Conservation (phyloP, 2,329 filamentous ascomycete species). For the Aspergillus versicolor region DNA sequence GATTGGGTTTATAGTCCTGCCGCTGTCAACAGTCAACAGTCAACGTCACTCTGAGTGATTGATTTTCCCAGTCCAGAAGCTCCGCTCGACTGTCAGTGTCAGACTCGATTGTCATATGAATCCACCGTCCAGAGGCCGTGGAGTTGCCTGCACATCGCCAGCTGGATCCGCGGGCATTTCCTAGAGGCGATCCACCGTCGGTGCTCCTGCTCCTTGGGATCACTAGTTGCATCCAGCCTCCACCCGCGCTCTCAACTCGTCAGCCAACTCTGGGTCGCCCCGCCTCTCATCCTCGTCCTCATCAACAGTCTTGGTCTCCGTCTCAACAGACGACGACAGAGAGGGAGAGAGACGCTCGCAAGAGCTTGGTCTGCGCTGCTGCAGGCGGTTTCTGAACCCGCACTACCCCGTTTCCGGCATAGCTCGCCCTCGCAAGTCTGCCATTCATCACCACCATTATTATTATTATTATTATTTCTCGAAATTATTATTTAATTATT, state of each 20-base stretch:
- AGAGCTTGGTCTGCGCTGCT: too few relatives aligned
- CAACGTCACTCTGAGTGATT: neutral
- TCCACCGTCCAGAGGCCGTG: neutral
- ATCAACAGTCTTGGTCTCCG: too few relatives aligned
- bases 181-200: constrained; percentile 21
- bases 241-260: constrained; percentile 16
- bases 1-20: neutral
- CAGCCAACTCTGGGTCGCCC: constrained; percentile 20
- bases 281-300: constrained; percentile 12
- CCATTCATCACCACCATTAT: neutral
- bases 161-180: constrained; percentile 20
- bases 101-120: neutral
- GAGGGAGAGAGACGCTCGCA: too few relatives aligned
- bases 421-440: constrained; percentile 4
- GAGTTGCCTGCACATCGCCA: constrained; percentile 1
- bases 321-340: too few relatives aligned
- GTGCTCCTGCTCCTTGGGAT: constrained; percentile 24
- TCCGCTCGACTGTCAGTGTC: neutral
- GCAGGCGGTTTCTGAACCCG: constrained; percentile 9
- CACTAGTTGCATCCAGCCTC: constrained; percentile 24
- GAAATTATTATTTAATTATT: too few relatives aligned
- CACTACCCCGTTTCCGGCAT: constrained; percentile 15
- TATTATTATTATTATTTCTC: neutral
- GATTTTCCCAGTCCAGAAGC: neutral
- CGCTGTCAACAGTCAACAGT: neutral